A percentile compares a stretch with the other conserved stretches of the same genome.
Evolutionary conservation across 495 filamentous ascomycete species (phyloP).

Genomic region (Aspergillus mulundensis): DNA sequence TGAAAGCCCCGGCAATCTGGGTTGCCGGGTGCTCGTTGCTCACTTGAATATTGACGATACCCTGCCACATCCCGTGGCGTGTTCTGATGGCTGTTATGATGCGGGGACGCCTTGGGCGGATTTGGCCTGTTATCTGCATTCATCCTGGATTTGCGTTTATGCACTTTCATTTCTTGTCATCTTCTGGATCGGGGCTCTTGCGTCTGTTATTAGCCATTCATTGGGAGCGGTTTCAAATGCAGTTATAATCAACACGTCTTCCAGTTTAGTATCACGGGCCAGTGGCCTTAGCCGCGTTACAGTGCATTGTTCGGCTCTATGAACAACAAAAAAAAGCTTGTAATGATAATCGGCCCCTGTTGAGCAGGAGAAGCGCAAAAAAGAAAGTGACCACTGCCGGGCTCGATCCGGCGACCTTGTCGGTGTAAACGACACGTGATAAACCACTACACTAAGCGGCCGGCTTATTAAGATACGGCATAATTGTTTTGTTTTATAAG

Average conservation of each 20-base stretch:
- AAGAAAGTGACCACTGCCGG: slow-evolving; percentile 8
- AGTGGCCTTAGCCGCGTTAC: too few relatives aligned
- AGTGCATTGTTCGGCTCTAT: too few relatives aligned
- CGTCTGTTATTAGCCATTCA: not conserved
- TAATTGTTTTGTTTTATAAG: too few relatives aligned
- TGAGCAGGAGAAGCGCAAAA: not conserved
- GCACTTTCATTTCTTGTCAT: not conserved
- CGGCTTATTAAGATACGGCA: not conserved
- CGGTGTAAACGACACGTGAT: slow-evolving; percentile 5
- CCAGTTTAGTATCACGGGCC: too few relatives aligned
- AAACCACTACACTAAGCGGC: slow-evolving; percentile 11
- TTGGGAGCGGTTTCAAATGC: not conserved
- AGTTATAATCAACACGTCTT: not conserved
- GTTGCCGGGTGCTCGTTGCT: slow-evolving; percentile 6
- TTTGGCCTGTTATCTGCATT: slow-evolving; percentile 7
- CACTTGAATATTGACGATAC: slow-evolving; percentile 23
- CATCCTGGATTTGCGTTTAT: not conserved
- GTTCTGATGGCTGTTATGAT: slow-evolving; percentile 26
- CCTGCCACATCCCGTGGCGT: slow-evolving; percentile 22
- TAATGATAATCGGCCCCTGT: too few relatives aligned
- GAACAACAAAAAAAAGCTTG: too few relatives aligned
- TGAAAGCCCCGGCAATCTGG: not conserved
- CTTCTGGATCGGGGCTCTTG: not conserved
- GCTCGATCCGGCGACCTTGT: slow-evolving; percentile 12
- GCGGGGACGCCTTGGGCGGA: slow-evolving; percentile 7